Evolutionary conservation across 306 rosid species (phyloP).

Genomic region (Rosa lucieae): DNA sequence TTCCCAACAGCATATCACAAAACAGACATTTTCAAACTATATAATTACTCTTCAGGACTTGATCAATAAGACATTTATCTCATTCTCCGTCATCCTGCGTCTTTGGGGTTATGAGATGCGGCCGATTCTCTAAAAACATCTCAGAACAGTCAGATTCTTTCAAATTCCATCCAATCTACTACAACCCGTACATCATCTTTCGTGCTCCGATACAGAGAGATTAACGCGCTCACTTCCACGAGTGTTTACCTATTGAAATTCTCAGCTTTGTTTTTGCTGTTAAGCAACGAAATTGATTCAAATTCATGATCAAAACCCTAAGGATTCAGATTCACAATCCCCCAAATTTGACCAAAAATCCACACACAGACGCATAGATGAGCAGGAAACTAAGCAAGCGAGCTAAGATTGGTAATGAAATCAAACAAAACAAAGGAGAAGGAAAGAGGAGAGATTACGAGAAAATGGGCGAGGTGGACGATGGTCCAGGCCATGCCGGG

Average conservation of each 20-base stretch:
- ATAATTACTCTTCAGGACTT: not conserved
- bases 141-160: not conserved
- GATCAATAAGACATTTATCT: not conserved
- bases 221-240: not conserved
- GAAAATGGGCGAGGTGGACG: slow-evolving; percentile 42
- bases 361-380: not conserved
- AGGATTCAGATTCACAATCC: slow-evolving; percentile 10
- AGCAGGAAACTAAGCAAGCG: not conserved
- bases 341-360: not conserved
- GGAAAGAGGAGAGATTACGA: slow-evolving; percentile 9
- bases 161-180: not conserved
- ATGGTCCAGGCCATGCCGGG: slow-evolving; percentile 52
- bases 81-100: not conserved
- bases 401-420: not conserved
- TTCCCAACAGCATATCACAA: not conserved
- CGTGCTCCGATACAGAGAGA: not conserved
- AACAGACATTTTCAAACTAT: not conserved
- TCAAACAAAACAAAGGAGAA: not conserved
- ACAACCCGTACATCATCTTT: not conserved
- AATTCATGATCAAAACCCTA: not conserved
- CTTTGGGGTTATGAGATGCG: not conserved
- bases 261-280: not conserved
- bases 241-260: not conserved
- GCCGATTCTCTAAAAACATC: not conserved
- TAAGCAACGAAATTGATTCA: not conserved